These are phyloP conservation scores for Furculomyces boomerangus DNA, from an alignment of 371 early-diverging fungal genomes.

Conservation along the genomic window DNA sequence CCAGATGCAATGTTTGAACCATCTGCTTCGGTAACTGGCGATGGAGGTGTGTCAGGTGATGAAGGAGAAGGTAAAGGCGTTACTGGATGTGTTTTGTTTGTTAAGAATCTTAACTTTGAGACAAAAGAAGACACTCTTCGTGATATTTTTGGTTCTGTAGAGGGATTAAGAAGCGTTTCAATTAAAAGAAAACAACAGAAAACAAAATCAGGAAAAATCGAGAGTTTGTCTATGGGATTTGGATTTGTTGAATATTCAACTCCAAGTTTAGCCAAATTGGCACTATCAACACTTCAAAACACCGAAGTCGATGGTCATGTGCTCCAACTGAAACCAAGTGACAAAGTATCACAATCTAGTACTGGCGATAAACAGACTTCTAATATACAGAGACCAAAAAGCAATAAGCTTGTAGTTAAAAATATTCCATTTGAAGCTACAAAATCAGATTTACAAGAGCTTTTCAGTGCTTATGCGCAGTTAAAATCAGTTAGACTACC, in stretches of 20 bases:
- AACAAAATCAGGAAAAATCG: slow-evolving; percentile 28
- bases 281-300: slow-evolving; percentile 62
- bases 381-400: slow-evolving; percentile 5
- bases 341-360: slow-evolving; percentile 10
- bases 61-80: slow-evolving; percentile 20
- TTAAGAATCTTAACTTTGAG: slow-evolving; percentile 85
- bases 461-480: slow-evolving; percentile 85
- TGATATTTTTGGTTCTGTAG: slow-evolving; percentile 43
- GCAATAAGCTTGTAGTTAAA: slow-evolving; percentile 83
- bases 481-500: slow-evolving; percentile 92
- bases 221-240: slow-evolving; percentile 78
- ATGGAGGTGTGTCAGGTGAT: slow-evolving; percentile 2
- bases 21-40: background rate
- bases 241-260: slow-evolving; percentile 85
- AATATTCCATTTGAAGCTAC: slow-evolving; percentile 99
- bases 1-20: slow-evolving; percentile 1
- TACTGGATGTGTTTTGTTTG: slow-evolving; percentile 61
- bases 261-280: slow-evolving; percentile 57
- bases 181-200: slow-evolving; percentile 49
- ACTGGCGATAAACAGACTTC: background rate
- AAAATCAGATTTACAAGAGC: slow-evolving; percentile 75
- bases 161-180: slow-evolving; percentile 55
- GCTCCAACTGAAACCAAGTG: slow-evolving; percentile 70
- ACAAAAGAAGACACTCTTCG: slow-evolving; percentile 59
- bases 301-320: slow-evolving; percentile 67